Evolutionary conservation across 1,284 basidiomycete species (phyloP).

Genomic region (Ceratobasidium sp.): DNA sequence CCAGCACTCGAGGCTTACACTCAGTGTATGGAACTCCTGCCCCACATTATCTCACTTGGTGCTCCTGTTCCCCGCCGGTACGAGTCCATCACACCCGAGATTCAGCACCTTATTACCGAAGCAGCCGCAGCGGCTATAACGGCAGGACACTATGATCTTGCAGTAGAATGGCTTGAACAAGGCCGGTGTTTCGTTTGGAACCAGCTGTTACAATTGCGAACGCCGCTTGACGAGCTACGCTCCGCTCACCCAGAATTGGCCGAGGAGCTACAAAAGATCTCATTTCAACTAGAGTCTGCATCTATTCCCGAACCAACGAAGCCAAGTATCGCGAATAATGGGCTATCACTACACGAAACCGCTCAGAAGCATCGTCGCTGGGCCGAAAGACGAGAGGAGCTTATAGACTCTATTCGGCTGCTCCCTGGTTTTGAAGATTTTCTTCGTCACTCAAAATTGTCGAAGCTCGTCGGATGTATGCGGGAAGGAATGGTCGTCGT

Average conservation of each 20-base stretch:
- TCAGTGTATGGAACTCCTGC: neutral
- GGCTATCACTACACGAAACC: neutral
- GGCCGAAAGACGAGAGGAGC: neutral
- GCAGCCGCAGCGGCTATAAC: neutral
- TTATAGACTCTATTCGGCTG: neutral
- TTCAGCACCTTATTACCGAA: neutral
- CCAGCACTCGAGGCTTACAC: neutral
- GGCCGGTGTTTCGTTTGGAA: neutral
- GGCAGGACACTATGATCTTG: neutral
- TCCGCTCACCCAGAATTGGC: neutral
- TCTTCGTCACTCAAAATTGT: neutral
- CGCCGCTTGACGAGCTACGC: neutral
- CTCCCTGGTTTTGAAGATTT: neutral
- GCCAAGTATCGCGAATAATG: neutral
- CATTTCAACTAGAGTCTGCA: neutral
- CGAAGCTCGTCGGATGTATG: neutral
- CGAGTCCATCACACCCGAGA: neutral
- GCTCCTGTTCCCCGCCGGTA: neutral
- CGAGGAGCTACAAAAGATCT: neutral
- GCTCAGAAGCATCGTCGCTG: neutral
- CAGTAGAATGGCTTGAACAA: neutral
- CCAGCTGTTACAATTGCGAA: slow-evolving; percentile 4
- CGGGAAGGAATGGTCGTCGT: neutral
- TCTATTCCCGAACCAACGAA: neutral
- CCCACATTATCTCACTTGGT: neutral